A percentile compares a stretch with the other conserved stretches of the same genome.
These are phyloP conservation scores for Taphrina wiesneri DNA, from an alignment of 1,139 yeast species.

Conservation along the genomic window DNA sequence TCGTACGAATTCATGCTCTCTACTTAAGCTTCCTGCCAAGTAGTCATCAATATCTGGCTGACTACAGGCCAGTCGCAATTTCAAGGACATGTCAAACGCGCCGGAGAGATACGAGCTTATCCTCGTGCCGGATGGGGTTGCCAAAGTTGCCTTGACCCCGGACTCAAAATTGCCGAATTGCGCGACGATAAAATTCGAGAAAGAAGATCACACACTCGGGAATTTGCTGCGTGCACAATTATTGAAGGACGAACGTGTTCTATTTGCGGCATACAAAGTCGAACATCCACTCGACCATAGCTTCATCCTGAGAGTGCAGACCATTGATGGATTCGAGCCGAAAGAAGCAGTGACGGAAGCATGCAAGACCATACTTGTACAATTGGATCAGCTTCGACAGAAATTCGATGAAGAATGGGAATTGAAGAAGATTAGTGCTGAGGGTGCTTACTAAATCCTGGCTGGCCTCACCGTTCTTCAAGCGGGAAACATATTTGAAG, in stretches of 20 bases:
- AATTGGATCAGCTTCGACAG: slow-evolving; percentile 68
- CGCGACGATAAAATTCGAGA: slow-evolving; percentile 84
- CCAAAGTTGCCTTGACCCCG: slow-evolving; percentile 76
- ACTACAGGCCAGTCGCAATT: not conserved
- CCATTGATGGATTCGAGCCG: slow-evolving; percentile 92
- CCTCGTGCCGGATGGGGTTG: slow-evolving; percentile 92
- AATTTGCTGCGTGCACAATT: slow-evolving; percentile 72
- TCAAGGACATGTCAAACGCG: slow-evolving; percentile 70
- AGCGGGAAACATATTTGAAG: not conserved
- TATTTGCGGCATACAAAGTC: slow-evolving; percentile 95
- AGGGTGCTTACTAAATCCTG: slow-evolving; percentile 27
- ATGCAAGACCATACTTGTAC: slow-evolving; percentile 76
- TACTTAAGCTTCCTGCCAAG: too few species aligned
- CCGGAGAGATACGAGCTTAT: slow-evolving; percentile 98
- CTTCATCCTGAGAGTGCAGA: slow-evolving; percentile 88
- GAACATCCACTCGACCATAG: slow-evolving; percentile 97
- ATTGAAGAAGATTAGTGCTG: slow-evolving; percentile 54
- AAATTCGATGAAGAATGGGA: slow-evolving; percentile 93
- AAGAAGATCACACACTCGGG: slow-evolving; percentile 97
- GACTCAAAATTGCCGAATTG: slow-evolving; percentile 96
- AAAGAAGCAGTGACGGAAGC: slow-evolving; percentile 87
- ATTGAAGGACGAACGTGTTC: slow-evolving; percentile 77
- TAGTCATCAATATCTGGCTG: too few species aligned
- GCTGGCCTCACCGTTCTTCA: not conserved
- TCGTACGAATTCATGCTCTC: too few species aligned